A percentile compares a stretch with the other conserved stretches of the same genome.
Conservation (phyloP, 305 asterid species). For the Solanum hybrid region DNA sequence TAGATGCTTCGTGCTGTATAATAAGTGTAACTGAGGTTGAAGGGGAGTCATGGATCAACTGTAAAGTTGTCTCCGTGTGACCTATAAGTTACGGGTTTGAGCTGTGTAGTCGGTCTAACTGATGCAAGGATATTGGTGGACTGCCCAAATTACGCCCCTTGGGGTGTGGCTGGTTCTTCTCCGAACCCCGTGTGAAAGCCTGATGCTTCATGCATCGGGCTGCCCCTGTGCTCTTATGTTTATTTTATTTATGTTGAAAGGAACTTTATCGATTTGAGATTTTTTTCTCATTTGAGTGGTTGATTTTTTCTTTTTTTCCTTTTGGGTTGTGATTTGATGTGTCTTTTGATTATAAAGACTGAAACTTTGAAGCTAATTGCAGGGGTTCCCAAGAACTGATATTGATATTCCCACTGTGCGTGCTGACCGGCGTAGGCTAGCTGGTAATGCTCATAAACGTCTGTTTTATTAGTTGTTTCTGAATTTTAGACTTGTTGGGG, state of each 20-base stretch:
- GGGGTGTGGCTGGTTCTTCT: neutral
- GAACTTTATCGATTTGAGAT: neutral
- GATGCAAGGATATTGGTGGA: neutral
- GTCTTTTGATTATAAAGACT: neutral
- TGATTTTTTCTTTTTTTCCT: neutral
- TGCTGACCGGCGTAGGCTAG: constrained; percentile 66
- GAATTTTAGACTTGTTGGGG: neutral
- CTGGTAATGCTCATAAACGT: constrained; percentile 33
- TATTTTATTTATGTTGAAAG: neutral
- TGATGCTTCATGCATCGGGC: neutral
- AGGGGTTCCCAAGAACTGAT: constrained; percentile 94
- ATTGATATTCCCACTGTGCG: constrained; percentile 69
- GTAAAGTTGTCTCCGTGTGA: neutral
- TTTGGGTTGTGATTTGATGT: constrained; percentile 1
- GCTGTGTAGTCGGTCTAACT: neutral
- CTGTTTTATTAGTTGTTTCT: neutral
- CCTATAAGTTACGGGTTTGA: neutral
- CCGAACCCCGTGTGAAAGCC: neutral
- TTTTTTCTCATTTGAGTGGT: neutral
- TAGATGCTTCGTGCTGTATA: neutral
- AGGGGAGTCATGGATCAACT: neutral
- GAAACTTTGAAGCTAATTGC: constrained; percentile 17
- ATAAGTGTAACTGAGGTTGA: neutral
- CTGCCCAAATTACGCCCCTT: neutral
- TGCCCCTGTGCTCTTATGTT: neutral